Conservation (phyloP, 352 stramenopile genomes). For the Discostella stelligera region DNA sequence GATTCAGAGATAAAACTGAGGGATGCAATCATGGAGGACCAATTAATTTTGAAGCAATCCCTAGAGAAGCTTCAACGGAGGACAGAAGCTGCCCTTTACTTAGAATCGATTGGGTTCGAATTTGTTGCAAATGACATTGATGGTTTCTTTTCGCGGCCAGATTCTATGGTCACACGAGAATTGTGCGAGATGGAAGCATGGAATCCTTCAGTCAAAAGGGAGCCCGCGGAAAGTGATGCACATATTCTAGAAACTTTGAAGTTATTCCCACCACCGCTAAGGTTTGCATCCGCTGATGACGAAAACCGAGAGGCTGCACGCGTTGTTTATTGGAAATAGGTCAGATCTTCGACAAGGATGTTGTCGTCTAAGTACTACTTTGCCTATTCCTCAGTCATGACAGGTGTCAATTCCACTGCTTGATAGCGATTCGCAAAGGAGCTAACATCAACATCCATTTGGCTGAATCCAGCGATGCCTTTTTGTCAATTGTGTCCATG, state of each 20-base stretch:
- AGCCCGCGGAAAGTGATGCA: not conserved
- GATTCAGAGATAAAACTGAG: conserved; percentile 28
- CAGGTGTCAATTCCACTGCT: conserved; percentile 18
- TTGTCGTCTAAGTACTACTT: not conserved
- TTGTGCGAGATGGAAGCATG: conserved; percentile 25
- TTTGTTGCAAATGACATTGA: conserved; percentile 23
- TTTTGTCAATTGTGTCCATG: conserved; percentile 40
- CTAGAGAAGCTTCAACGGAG: conserved; percentile 25
- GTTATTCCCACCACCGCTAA: conserved; percentile 7
- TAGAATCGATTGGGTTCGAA: conserved; percentile 29
- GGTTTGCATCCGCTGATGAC: conserved; percentile 27
- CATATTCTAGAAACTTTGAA: conserved; percentile 10
- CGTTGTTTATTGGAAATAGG: conserved; percentile 30
- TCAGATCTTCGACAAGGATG: conserved; percentile 1
- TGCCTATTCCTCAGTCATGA: not conserved
- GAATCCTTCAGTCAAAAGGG: conserved; percentile 10
- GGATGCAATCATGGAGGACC: conserved; percentile 17
- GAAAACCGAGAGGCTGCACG: conserved; percentile 17
- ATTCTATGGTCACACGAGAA: conserved; percentile 23
- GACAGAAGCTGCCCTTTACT: conserved; percentile 21
- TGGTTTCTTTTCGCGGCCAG: conserved; percentile 12
- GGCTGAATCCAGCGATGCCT: conserved; percentile 49
- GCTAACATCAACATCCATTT: conserved; percentile 55
- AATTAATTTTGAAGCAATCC: conserved; percentile 31
- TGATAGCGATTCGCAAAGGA: conserved; percentile 55